Base-by-base conservation (phyloP, 2,329 filamentous ascomycete genomes). In the Aspergillus cejpii region DNA sequence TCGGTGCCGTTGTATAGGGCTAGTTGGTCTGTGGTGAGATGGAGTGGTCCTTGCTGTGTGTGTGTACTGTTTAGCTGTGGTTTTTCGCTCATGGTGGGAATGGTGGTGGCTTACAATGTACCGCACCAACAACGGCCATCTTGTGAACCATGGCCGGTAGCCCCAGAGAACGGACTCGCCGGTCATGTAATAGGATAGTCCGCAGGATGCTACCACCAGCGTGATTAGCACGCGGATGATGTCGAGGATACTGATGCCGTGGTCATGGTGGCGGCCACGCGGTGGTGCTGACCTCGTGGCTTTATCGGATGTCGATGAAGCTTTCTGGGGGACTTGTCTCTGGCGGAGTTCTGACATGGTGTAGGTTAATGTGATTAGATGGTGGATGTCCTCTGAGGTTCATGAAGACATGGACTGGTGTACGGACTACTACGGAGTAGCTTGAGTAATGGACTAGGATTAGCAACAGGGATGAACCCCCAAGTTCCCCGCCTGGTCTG, bases 11-110 rank as follows among this genome's bases (percentile, higher is more conserved):
- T 83, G 75, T 85, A 94, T 40, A 72, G 65, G 37, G 77, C 66
- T 39, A 98, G 82, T 65, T 96, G 76, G 15, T 75, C 73, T 45
- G 85, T 84, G 1, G 88, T 95, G 29, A 97, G 76, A 62, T 77
- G 72, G 40, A 86, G 51, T 11, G 87, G 85, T 3, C 74, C 73
- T 51, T 66, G 63, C 73, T 75, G 49, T 50, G n/a, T n/a, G n/a
- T n/a, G n/a, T 47, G 34, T 15, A 2, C 40, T n/a, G 10, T 3
- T 24, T n/a, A n/a, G n/a, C n/a, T n/a, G n/a, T 50, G 20, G 19
- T 6, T 39, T 11, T n/a, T 19, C 28, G 12, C 17, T 37, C 38
- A 17, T 14, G 21, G 20, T 1, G 27, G 21, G 31, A n/a, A 33
- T n/a, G 19, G 31, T n/a, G 10, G 29, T 20, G 24, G 15, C 77